Conservation (phyloP, 441 rosid genomes). For the Melastoma candidum region DNA sequence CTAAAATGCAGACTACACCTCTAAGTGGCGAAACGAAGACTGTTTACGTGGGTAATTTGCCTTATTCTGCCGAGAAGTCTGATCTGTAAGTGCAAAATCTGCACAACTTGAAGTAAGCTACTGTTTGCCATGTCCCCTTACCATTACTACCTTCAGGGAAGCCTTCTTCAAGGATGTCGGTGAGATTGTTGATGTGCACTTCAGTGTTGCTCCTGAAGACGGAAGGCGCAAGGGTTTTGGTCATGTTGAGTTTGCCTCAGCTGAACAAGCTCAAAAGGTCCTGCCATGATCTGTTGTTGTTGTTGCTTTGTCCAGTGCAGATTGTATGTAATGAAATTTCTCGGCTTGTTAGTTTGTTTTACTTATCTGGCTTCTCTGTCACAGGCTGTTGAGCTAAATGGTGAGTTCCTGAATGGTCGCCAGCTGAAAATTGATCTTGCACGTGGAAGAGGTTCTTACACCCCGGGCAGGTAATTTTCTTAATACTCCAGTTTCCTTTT, state of each 20-base stretch:
- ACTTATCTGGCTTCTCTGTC: background rate
- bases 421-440: slow-evolving; percentile 56
- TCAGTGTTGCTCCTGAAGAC: slow-evolving; percentile 30
- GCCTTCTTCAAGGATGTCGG: slow-evolving; percentile 61
- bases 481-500: background rate
- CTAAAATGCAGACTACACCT: slow-evolving; percentile 53
- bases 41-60: slow-evolving; percentile 55
- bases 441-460: slow-evolving; percentile 40
- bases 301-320: background rate
- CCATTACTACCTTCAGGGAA: slow-evolving; percentile 29
- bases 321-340: background rate
- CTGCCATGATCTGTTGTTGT: background rate
- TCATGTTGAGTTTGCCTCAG: slow-evolving; percentile 69
- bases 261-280: slow-evolving; percentile 62
- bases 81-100: slow-evolving; percentile 49
- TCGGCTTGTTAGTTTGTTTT: background rate
- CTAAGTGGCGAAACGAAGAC: slow-evolving; percentile 48
- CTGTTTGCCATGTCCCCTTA: background rate
- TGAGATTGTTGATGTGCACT: slow-evolving; percentile 63
- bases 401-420: slow-evolving; percentile 40
- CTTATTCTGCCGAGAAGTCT: slow-evolving; percentile 38
- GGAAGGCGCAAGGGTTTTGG: slow-evolving; percentile 65
- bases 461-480: slow-evolving; percentile 56
- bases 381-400: slow-evolving; percentile 56
- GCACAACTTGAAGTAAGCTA: background rate